A percentile compares a stretch with the other conserved stretches of the same genome.
These are phyloP conservation scores for Grosmannia huntii DNA, from an alignment of 2,329 filamentous ascomycete species.

Conservation along the genomic window DNA sequence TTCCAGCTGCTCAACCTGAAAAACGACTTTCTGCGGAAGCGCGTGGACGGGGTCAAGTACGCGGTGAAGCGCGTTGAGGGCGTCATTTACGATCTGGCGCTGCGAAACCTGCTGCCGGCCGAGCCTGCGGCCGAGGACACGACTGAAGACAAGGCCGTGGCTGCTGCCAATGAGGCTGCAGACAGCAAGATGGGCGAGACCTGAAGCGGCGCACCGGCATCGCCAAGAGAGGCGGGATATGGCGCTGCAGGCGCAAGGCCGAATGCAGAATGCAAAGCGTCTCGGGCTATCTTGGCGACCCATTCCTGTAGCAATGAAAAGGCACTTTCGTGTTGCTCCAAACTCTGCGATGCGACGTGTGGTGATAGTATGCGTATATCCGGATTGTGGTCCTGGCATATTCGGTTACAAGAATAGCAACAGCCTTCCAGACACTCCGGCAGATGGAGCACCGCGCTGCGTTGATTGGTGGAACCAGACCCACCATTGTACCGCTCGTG, in stretches of 20 bases:
- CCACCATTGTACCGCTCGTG: background rate
- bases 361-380: background rate
- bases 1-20: slow-evolving; percentile 97
- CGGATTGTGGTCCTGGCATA: background rate
- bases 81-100: slow-evolving; percentile 86
- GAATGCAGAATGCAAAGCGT: no score
- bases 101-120: slow-evolving; percentile 63
- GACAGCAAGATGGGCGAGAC: slow-evolving; percentile 9
- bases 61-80: slow-evolving; percentile 97
- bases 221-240: no score
- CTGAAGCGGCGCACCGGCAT: background rate
- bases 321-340: background rate
- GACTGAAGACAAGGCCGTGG: background rate
- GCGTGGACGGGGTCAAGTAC: slow-evolving; percentile 92
- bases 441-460: background rate
- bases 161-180: background rate
- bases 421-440: background rate
- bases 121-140: slow-evolving; percentile 17
- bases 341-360: background rate
- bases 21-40: slow-evolving; percentile 80
- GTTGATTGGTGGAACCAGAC: background rate
- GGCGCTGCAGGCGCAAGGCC: no score
- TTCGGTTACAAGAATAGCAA: background rate
- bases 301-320: background rate
- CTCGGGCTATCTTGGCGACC: background rate